Evolutionary conservation across 257 asterid genomes (phyloP), one percentile per base, ranked within the genome.

Genomic region (Solanum lignicaule): DNA sequence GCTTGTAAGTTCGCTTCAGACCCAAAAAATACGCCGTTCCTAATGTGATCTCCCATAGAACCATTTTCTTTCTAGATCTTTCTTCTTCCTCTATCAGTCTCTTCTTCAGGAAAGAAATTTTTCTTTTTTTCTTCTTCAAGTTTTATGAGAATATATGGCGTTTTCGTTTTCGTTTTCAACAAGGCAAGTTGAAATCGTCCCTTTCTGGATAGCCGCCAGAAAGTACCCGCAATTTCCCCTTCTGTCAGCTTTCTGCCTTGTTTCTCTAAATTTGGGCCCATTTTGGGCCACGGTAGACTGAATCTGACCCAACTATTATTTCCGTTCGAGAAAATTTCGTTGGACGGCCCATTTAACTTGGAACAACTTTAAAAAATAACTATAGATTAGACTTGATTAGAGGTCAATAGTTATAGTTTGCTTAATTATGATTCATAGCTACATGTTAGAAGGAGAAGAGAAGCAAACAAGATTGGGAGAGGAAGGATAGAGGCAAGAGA

Each of bases 11-110:
- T 89, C 98, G 92, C 88, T 88, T 93, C 68, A 96, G 91, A 86
- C 99, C 99, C 91, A 96, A 86, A 89, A 96, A 96, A 90, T 96
- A 96, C 79, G 99, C 99, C 43, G 99, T 94, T 10, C 89, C 98
- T 90, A 96, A 89, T 88, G 99, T 93, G 89, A 96, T 91, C 93
- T 96, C 99, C 99, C 99, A 96, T 35, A 96, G 88, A 91, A 96
- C 99, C 99, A 96, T 96, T 87, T 76, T 89, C 29, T 21, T 46
- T 87, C 88, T 71, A 71, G 78, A 71, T 31, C 78, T 7, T 71
- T 71, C 78, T 84, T 62, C 73, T 33, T 33, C 43, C 88, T 33
- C 25, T 68, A 23, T 18, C 27, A 81, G 86, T 83, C 55, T 58
- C 68, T 58, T 81, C 82, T 60, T 48, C 82, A 62, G 82, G 2